Evolutionary conservation across 768 basidiomycete genomes (phyloP).

Genomic region (Stropharia rugosoannulata): DNA sequence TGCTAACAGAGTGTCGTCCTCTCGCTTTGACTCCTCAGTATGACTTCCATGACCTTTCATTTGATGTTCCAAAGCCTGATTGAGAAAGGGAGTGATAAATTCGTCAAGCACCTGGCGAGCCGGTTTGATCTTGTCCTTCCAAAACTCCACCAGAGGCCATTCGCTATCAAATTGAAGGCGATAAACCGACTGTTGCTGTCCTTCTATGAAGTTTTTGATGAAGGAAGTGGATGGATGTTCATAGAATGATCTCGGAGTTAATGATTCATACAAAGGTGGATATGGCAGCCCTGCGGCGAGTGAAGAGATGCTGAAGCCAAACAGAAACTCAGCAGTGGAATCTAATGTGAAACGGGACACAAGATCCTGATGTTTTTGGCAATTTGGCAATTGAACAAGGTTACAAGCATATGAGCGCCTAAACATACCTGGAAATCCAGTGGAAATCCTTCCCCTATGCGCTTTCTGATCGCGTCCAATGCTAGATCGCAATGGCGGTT

Average conservation of each 20-base stretch:
- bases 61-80: constrained; percentile 40
- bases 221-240: constrained; percentile 41
- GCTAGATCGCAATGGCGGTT: constrained; percentile 48
- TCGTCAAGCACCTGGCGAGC: constrained; percentile 43
- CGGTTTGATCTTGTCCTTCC: constrained; percentile 39
- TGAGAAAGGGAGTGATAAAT: constrained; percentile 50
- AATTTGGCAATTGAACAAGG: constrained; percentile 38
- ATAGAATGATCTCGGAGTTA: constrained; percentile 22
- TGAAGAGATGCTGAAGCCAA: constrained; percentile 47
- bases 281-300: constrained; percentile 50
- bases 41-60: constrained; percentile 26
- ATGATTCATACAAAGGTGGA: constrained; percentile 29
- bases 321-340: constrained; percentile 59
- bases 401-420: background rate
- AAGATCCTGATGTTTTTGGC: constrained; percentile 43
- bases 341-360: constrained; percentile 57
- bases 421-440: constrained; percentile 54
- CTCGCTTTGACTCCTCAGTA: constrained; percentile 7
- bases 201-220: constrained; percentile 45
- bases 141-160: constrained; percentile 44
- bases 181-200: constrained; percentile 33
- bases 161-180: constrained; percentile 36
- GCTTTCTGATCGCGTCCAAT: constrained; percentile 39
- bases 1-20: constrained; percentile 40
- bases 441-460: constrained; percentile 44